Evolutionary conservation across 2,329 filamentous ascomycete species (phyloP), one percentile per base, ranked within the genome.

Genomic region (Hymenoscyphus occultus): DNA sequence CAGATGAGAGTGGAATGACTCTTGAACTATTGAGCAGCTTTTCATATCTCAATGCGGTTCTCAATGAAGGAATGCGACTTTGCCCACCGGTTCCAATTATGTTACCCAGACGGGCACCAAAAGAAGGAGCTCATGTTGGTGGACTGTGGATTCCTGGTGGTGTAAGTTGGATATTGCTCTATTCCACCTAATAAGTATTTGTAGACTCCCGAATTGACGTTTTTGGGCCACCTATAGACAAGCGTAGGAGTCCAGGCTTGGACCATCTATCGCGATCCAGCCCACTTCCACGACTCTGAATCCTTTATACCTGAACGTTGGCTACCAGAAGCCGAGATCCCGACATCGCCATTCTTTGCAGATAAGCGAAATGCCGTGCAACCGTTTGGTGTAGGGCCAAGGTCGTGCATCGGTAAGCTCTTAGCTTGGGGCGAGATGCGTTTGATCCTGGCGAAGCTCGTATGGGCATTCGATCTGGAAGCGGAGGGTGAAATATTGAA

Each of bases 271-370:
- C 57, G 57, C 16, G 39, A 59, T 42, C 35, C 57, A 19, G 57
- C 35, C 19, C 40, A 39, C 39, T 59, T 59, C 39, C 35, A 59
- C 39, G 3, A 59, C 5, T 59, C 57, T 16, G 9, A 35, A 39
- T 13, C 57, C 57, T 59, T 59, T 28, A 35, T 59, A 10, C 57
- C 57, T 10, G 57, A 59, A 22, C 57, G 57, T n/a, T 59, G 39
- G 32, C 39, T 59, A 6, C 57, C 57, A 1, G 57, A 59, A 40
- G 57, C 57, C 28, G 39, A 39, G 22, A 59, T 39, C 12, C 13
- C 57, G 31, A 39, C n/a, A 19, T 59, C 57, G 16, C 57, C 35
- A 19, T 59, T 59, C 57, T 59, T 19, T 14, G 39, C 16, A 19
- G 57, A 59, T 42, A 59, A 39, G 35, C 13, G 6, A 16, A 10